Percentiles rank a stretch among this genome's conserved stretches.
Conservation (phyloP, 768 basidiomycete species). For the Aureoboletus auriporus region DNA sequence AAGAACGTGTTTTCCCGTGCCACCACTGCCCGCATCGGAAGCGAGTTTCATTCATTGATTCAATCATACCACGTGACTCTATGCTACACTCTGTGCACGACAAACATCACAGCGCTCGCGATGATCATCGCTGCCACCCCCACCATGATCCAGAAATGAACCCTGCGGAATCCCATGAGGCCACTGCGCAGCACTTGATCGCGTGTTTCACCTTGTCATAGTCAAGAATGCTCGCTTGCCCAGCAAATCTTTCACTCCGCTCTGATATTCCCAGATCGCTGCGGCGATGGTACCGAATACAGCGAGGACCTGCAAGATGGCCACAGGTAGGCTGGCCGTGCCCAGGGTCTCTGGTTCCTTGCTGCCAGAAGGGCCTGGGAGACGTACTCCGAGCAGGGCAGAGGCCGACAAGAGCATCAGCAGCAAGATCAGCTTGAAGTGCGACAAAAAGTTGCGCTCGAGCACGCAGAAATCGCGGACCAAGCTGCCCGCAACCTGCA, state of each 20-base stretch:
- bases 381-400: conserved; percentile 55
- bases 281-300: conserved; percentile 52
- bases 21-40: background rate
- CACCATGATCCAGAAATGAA: conserved; percentile 50
- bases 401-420: conserved; percentile 63
- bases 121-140: conserved; percentile 46
- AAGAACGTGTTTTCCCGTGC: conserved; percentile 25
- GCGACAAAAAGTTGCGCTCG: conserved; percentile 69
- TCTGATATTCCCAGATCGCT: conserved; percentile 65
- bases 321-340: conserved; percentile 41
- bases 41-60: conserved; percentile 4
- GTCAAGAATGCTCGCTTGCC: conserved; percentile 57
- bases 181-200: background rate
- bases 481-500: conserved; percentile 51
- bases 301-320: conserved; percentile 49
- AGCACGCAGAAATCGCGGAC: conserved; percentile 80
- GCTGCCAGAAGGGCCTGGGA: conserved; percentile 39
- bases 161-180: conserved; percentile 29
- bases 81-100: conserved; percentile 28
- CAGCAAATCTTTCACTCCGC: conserved; percentile 52
- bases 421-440: conserved; percentile 62
- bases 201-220: conserved; percentile 46
- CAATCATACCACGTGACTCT: conserved; percentile 19
- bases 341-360: conserved; percentile 22
- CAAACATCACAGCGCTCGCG: conserved; percentile 47